Percentiles rank a stretch among this genome's conserved stretches.
These are phyloP conservation scores for Candida glaebosa DNA, from an alignment of 805 yeast species.

Conservation along the genomic window DNA sequence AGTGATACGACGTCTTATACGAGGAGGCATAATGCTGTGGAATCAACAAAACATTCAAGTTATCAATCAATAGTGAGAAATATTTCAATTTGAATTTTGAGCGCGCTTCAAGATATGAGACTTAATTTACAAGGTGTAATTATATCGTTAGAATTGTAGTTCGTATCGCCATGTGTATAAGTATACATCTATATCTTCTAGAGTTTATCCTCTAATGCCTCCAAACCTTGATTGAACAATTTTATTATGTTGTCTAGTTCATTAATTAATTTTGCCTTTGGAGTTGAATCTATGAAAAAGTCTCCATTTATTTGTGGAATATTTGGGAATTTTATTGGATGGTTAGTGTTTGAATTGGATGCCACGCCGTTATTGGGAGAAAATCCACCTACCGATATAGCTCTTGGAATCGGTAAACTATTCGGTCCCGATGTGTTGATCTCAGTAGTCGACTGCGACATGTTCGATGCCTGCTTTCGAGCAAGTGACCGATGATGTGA, in stretches of 20 bases:
- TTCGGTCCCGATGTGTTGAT: conserved; percentile 2
- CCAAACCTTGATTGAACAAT: conserved; percentile 37
- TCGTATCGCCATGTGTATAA: too few species aligned
- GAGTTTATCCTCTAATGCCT: conserved; percentile 31
- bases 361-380: conserved; percentile 3
- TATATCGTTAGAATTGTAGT: too few species aligned
- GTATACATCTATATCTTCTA: conserved; percentile 8
- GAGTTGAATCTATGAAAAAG: conserved; percentile 34
- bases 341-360: background rate
- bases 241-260: conserved; percentile 39
- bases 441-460: conserved; percentile 5
- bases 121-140: too few species aligned
- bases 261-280: conserved; percentile 29
- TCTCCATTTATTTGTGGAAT: conserved; percentile 36
- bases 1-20: conserved; percentile 44
- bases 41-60: background rate
- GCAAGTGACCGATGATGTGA: conserved; percentile 8
- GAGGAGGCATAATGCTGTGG: conserved; percentile 32
- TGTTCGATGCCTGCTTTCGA: conserved; percentile 11
- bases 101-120: too few species aligned
- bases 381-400: conserved; percentile 9
- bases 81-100: too few species aligned
- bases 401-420: conserved; percentile 11
- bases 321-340: conserved; percentile 25
- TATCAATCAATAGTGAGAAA: too few species aligned